Evolutionary conservation across 176 grass and related monocot species (phyloP).

Genomic region (Saccharum officinarum): DNA sequence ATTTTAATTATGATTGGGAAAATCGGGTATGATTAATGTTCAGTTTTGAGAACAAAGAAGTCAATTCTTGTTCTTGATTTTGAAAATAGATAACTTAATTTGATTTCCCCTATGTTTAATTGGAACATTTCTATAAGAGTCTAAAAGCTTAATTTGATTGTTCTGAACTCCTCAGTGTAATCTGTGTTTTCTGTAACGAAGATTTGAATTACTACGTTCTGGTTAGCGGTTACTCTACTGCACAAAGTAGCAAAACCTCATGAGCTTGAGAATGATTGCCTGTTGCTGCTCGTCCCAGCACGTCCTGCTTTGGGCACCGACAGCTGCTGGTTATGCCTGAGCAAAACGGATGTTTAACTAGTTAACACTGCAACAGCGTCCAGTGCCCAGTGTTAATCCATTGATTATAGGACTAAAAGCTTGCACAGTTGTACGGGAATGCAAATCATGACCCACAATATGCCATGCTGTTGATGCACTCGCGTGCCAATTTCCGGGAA

Average conservation of each 20-base stretch:
- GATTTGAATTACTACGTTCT: background rate
- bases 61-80: background rate
- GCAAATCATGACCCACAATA: background rate
- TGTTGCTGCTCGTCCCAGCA: background rate
- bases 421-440: background rate
- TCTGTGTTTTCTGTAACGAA: background rate
- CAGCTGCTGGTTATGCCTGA: background rate
- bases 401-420: background rate
- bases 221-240: background rate
- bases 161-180: background rate
- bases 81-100: background rate
- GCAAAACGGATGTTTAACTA: background rate
- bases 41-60: background rate
- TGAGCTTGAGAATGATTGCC: background rate
- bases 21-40: background rate
- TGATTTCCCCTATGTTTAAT: background rate
- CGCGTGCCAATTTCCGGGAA: background rate
- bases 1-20: background rate
- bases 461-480: background rate
- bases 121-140: background rate
- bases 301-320: background rate
- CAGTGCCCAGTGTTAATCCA: background rate
- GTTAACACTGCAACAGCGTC: background rate
- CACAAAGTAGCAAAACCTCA: background rate
- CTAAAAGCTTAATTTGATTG: background rate